Evolutionary conservation across 2,329 filamentous ascomycete genomes (phyloP), one percentile per base, ranked within the genome.

Genomic region (Cladophialophora immunda): DNA sequence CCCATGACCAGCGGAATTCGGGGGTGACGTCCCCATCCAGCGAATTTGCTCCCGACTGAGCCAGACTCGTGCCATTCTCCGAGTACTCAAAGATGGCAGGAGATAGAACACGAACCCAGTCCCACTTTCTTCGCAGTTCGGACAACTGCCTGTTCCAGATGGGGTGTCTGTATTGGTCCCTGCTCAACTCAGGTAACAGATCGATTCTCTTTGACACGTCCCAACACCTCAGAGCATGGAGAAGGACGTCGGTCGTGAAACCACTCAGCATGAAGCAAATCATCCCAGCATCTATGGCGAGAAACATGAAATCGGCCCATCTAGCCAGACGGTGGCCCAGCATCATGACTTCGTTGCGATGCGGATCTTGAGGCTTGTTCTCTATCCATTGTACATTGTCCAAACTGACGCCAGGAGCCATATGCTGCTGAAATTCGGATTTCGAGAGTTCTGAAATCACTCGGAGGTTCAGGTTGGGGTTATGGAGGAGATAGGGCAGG

Each of bases 211-310:
- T 97, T 6, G 90, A 90, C 0, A 91, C 89, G 73, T 96, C 90
- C 94, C 94, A 97, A 64, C 92, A 91, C 60, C 94, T 87, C 57
- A 97, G 78, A 0, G 97, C 87, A 72, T 94, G 91, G 60, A 96
- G 84, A 7, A 96, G 84, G 62, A 97, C 84, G 32, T 90, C 96
- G 74, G 92, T 92, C 2, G 92, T 90, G 65, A 94, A 86, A 60
- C 94, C 94, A 62, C 90, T 88, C 75, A 97, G 84, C 93, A 97
- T 97, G 76, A 92, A 92, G 32, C 92, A 92, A 63, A 97, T 84
- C 63, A 90, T 90, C 75, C 95, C 91, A 7, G 93, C 92, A 77
- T 95, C 91, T 57, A 97, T 90, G 3, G 94, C 93, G 6, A 97
- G 86, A 34, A 97, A 89, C 66, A 97, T 84, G 71, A 97, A 81